Conservation (phyloP, 345 rosid species). For the Chamaenerion angustifolium region DNA sequence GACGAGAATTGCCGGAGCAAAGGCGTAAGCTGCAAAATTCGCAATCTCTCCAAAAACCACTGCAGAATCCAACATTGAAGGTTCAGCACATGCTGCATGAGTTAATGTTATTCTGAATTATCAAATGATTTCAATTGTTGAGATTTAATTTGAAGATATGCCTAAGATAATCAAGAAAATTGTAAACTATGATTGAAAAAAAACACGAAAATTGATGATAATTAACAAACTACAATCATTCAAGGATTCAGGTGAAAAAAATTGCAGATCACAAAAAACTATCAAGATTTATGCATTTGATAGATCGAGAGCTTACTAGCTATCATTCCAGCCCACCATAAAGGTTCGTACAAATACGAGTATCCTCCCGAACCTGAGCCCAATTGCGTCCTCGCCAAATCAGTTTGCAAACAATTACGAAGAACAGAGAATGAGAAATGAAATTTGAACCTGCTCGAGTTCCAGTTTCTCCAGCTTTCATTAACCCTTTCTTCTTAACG, state of each 20-base stretch:
- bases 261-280: no score
- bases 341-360: constrained; percentile 69
- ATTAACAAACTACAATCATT: no score
- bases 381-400: background rate
- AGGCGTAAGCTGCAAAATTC: constrained; percentile 93
- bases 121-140: no score
- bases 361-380: constrained; percentile 60
- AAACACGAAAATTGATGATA: background rate
- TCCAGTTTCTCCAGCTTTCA: constrained; percentile 50
- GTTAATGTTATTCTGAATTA: no score
- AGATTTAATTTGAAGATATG: no score
- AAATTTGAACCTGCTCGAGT: constrained; percentile 37
- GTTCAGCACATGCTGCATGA: background rate
- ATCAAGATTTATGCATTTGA: background rate
- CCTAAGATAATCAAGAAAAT: background rate
- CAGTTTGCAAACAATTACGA: background rate
- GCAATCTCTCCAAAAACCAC: constrained; percentile 92
- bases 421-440: background rate
- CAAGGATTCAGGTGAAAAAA: no score
- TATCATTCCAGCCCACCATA: constrained; percentile 98
- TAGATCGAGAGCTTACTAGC: constrained; percentile 35
- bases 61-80: constrained; percentile 11
- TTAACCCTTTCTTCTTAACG: constrained; percentile 80
- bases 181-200: no score
- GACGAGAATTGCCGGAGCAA: constrained; percentile 88